A percentile compares a stretch with the other conserved stretches of the same genome.
Evolutionary conservation across 2,329 filamentous ascomycete genomes (phyloP).

Genomic region (Arthroderma uncinatum): DNA sequence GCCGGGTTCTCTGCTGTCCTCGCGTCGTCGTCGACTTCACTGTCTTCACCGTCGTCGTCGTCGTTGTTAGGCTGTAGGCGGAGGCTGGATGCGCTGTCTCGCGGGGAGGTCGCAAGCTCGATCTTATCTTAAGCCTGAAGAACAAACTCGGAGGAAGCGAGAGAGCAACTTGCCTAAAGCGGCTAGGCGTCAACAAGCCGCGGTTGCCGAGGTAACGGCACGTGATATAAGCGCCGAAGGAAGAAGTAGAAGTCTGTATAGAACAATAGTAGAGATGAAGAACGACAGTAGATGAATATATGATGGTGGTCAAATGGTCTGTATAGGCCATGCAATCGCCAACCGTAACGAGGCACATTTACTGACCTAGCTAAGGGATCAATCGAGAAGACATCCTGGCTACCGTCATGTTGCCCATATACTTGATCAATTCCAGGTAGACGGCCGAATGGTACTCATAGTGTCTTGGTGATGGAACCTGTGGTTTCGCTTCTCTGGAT

Average conservation of each 20-base stretch:
- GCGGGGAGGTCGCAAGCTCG: not conserved
- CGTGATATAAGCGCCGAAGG: not conserved
- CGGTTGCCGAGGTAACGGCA: not conserved
- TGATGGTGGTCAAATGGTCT: too few relatives aligned
- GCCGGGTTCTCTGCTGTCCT: too few relatives aligned
- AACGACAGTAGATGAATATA: too few relatives aligned
- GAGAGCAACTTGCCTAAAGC: constrained; percentile 5
- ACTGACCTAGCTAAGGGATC: constrained; percentile 10
- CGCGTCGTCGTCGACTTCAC: too few relatives aligned
- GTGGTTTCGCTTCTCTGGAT: constrained; percentile 7
- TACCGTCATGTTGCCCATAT: constrained; percentile 26
- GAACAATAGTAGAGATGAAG: not conserved
- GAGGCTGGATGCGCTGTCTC: too few relatives aligned
- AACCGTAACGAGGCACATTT: not conserved
- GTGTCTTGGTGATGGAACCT: constrained; percentile 25
- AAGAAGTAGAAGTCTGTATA: not conserved
- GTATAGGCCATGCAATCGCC: not conserved
- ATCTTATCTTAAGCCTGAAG: not conserved
- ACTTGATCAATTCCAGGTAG: constrained; percentile 29
- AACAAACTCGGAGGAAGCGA: not conserved
- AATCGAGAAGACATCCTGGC: not conserved
- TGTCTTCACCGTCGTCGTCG: too few relatives aligned
- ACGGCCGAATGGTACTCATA: constrained; percentile 38
- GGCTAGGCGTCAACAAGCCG: constrained; percentile 4
- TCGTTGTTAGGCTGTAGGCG: too few relatives aligned